A percentile compares a stretch with the other conserved stretches of the same genome.
These are phyloP conservation scores for Alternaria burnsii DNA, from an alignment of 2,329 filamentous ascomycete species.

Conservation along the genomic window DNA sequence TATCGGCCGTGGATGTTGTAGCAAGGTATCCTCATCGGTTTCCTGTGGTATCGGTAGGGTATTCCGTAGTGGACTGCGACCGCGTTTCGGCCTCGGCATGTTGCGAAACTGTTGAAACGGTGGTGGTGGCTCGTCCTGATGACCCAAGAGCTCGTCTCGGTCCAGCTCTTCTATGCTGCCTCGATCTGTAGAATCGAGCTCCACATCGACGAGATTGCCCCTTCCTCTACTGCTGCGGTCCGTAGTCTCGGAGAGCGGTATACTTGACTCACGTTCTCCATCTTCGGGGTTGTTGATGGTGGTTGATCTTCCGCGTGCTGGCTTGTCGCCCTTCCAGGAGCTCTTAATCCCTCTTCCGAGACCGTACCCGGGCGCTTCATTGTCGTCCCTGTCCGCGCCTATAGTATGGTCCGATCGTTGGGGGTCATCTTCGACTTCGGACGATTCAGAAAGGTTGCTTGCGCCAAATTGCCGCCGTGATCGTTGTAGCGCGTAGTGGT, in stretches of 20 bases:
- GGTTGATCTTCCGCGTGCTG: slow-evolving; percentile 51
- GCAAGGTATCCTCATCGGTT: slow-evolving; percentile 60
- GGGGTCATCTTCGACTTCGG: slow-evolving; percentile 78
- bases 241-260: slow-evolving; percentile 53
- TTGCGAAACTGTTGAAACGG: slow-evolving; percentile 66
- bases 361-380: slow-evolving; percentile 50
- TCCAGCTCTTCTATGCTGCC: slow-evolving; percentile 55
- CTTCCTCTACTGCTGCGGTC: slow-evolving; percentile 65
- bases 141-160: slow-evolving; percentile 46
- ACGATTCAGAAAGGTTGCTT: slow-evolving; percentile 83
- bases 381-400: slow-evolving; percentile 57
- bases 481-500: slow-evolving; percentile 88
- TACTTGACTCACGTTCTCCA: slow-evolving; percentile 53
- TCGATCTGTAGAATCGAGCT: slow-evolving; percentile 72
- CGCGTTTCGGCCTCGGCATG: slow-evolving; percentile 51
- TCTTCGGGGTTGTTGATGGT: slow-evolving; percentile 43
- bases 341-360: slow-evolving; percentile 63
- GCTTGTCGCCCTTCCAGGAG: slow-evolving; percentile 63
- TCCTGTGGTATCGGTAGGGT: slow-evolving; percentile 57
- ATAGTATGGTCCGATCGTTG: slow-evolving; percentile 57
- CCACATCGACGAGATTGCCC: slow-evolving; percentile 81
- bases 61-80: slow-evolving; percentile 53
- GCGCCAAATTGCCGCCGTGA: slow-evolving; percentile 89
- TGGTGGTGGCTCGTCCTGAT: slow-evolving; percentile 61
- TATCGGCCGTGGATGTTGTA: slow-evolving; percentile 54